Percentiles rank a stretch among this genome's conserved stretches.
phyloP scores from a whole-genome alignment of 805 yeast genomes.

The Torulaspora indica region DNA sequence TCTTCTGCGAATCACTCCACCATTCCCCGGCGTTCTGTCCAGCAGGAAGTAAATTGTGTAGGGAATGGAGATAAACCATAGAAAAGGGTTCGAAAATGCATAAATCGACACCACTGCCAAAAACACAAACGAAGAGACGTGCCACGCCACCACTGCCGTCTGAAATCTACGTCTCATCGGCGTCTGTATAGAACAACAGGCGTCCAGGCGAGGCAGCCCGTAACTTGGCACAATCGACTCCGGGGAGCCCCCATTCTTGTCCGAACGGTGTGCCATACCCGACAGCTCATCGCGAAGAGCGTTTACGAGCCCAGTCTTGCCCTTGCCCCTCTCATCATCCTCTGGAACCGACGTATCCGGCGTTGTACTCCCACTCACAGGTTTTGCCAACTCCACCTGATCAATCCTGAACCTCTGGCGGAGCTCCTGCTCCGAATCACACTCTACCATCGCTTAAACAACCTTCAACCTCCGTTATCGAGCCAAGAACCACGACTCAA shows the following conservation, averaged over 20 bases:
- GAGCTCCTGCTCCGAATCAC: conserved; percentile 4
- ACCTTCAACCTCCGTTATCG: background rate
- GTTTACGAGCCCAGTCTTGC: conserved; percentile 1
- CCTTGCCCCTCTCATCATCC: conserved; percentile 3
- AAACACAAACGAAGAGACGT: conserved; percentile 60
- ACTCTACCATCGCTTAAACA: conserved; percentile 1
- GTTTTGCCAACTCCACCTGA: conserved; percentile 2
- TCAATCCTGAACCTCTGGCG: conserved; percentile 6
- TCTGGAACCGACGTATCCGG: conserved; percentile 6
- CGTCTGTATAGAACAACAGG: conserved; percentile 48
- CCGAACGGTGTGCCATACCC: background rate
- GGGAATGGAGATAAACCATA: conserved; percentile 65
- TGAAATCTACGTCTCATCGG: conserved; percentile 58
- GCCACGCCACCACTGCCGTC: conserved; percentile 67
- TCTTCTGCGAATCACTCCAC: conserved; percentile 55
- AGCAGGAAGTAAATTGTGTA: conserved; percentile 56
- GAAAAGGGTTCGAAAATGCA: conserved; percentile 50
- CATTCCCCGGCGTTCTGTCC: conserved; percentile 72
- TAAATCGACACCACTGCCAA: conserved; percentile 49
- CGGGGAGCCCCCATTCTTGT: background rate
- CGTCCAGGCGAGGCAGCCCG: conserved; percentile 6
- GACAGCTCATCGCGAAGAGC: conserved; percentile 6
- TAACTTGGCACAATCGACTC: conserved; percentile 3
- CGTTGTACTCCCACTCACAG: conserved; percentile 7
- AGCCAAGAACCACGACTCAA: background rate